A percentile compares a stretch with the other conserved stretches of the same genome.
Evolutionary conservation across 768 basidiomycete genomes (phyloP).

Genomic region (Calocybe gangraenosa): DNA sequence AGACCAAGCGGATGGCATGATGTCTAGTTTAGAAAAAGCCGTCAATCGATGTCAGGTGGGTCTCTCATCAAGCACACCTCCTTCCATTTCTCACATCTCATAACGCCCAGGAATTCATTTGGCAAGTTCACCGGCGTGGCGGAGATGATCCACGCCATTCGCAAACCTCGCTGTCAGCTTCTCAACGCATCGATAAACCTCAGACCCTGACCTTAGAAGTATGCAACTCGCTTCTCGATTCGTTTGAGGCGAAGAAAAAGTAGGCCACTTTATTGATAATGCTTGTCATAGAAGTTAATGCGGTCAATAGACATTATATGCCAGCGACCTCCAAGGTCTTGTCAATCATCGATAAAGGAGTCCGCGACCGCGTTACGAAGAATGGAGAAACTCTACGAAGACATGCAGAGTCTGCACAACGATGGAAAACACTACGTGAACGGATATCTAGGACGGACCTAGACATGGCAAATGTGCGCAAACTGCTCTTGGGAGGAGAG

Average conservation of each 20-base stretch:
- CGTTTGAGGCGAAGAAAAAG: conserved; percentile 89
- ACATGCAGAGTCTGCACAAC: conserved; percentile 83
- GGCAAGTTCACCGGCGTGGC: conserved; percentile 66
- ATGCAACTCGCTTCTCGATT: conserved; percentile 63
- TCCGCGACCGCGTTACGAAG: conserved; percentile 90
- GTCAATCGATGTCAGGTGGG: conserved; percentile 84
- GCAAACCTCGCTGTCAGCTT: conserved; percentile 40
- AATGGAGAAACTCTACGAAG: conserved; percentile 92
- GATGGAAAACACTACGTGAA: conserved; percentile 79
- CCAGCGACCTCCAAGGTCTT: conserved; percentile 92
- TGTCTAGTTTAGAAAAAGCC: conserved; percentile 92
- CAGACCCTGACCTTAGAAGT: conserved; percentile 53
- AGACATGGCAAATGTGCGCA: conserved; percentile 75
- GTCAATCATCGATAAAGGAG: conserved; percentile 90
- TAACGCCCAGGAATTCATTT: conserved; percentile 69
- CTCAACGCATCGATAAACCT: conserved; percentile 42
- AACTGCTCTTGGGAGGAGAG: conserved; percentile 49
- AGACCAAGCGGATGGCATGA: conserved; percentile 97
- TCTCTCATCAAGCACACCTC: conserved; percentile 1
- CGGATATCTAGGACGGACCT: conserved; percentile 76
- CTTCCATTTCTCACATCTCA: conserved; percentile 8
- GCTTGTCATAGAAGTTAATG: neutral
- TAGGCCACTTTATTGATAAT: conserved; percentile 24
- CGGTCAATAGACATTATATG: conserved; percentile 73
- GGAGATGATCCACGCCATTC: conserved; percentile 41